Evolutionary conservation across 169 alveolate species (phyloP).

Genomic region (Cryptosporidium sp.): DNA sequence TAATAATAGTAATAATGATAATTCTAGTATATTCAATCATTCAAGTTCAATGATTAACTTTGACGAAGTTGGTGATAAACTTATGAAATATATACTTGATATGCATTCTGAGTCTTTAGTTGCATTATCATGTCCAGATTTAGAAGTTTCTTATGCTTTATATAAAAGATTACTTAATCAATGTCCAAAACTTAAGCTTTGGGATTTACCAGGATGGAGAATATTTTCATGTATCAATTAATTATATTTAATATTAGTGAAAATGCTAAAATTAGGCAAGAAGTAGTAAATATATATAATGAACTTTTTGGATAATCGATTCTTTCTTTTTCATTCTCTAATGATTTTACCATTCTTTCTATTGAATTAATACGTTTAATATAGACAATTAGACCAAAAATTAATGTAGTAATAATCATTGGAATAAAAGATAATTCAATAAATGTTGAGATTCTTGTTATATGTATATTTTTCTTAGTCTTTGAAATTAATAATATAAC

Average conservation of each 20-base stretch:
- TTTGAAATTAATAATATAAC: slow-evolving; percentile 76
- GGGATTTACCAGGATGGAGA: slow-evolving; percentile 76
- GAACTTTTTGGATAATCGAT: slow-evolving; percentile 68
- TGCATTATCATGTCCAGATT: slow-evolving; percentile 66
- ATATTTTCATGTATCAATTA: slow-evolving; percentile 23
- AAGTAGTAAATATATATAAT: slow-evolving; percentile 34
- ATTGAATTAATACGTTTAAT: slow-evolving; percentile 39
- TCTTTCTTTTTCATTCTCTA: slow-evolving; percentile 66
- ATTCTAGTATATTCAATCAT: neutral
- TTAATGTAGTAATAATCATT: neutral
- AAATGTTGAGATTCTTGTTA: neutral
- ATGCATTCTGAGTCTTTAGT: slow-evolving; percentile 73
- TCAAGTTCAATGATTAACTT: slow-evolving; percentile 12
- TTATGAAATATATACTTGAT: slow-evolving; percentile 52
- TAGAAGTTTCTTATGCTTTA: slow-evolving; percentile 60
- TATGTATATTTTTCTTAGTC: slow-evolving; percentile 33
- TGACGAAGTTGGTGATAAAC: slow-evolving; percentile 68
- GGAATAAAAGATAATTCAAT: slow-evolving; percentile 32
- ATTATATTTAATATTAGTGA: slow-evolving; percentile 12
- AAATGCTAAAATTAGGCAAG: slow-evolving; percentile 30
- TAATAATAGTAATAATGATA: neutral
- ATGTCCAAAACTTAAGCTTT: slow-evolving; percentile 61
- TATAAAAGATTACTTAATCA: slow-evolving; percentile 44
- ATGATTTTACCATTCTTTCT: slow-evolving; percentile 59
- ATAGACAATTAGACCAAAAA: slow-evolving; percentile 45